phyloP scores from a whole-genome alignment of 139 green algal species.

The Tetradesmus obliquus region DNA sequence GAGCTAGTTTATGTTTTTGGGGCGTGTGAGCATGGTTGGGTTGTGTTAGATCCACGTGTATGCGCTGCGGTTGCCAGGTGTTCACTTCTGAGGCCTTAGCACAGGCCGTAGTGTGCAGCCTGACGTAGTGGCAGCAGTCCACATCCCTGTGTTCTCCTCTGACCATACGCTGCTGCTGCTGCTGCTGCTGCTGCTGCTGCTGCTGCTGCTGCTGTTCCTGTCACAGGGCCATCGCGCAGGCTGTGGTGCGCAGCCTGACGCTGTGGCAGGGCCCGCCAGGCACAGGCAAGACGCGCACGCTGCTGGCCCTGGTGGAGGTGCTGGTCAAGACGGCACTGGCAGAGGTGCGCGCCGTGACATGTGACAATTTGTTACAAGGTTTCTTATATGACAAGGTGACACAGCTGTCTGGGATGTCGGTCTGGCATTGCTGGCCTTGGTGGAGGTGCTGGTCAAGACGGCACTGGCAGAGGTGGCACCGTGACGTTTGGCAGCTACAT shows the following conservation, averaged over 20 bases:
- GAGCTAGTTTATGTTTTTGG: too few species aligned
- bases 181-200: too few species aligned
- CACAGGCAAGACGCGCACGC: constrained; percentile 90
- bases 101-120: too few species aligned
- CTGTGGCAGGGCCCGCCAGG: constrained; percentile 82
- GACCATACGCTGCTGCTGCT: too few species aligned
- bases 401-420: background rate
- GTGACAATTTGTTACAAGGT: background rate
- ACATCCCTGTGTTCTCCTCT: too few species aligned
- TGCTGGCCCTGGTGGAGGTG: constrained; percentile 78
- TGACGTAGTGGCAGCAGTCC: too few species aligned
- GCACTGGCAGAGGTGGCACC: background rate
- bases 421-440: background rate
- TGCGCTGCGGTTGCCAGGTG: background rate
- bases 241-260: constrained; percentile 72
- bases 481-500: too few species aligned
- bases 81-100: background rate
- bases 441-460: background rate
- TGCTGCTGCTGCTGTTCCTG: too few species aligned
- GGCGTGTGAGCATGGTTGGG: too few species aligned
- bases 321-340: constrained; percentile 8
- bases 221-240: constrained; percentile 62
- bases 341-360: background rate
- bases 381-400: too few species aligned
- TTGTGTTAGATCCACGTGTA: too few species aligned